Evolutionary conservation across 1,284 basidiomycete species (phyloP), one percentile per base, ranked within the genome.

Genomic region (Calocybe gambosa): DNA sequence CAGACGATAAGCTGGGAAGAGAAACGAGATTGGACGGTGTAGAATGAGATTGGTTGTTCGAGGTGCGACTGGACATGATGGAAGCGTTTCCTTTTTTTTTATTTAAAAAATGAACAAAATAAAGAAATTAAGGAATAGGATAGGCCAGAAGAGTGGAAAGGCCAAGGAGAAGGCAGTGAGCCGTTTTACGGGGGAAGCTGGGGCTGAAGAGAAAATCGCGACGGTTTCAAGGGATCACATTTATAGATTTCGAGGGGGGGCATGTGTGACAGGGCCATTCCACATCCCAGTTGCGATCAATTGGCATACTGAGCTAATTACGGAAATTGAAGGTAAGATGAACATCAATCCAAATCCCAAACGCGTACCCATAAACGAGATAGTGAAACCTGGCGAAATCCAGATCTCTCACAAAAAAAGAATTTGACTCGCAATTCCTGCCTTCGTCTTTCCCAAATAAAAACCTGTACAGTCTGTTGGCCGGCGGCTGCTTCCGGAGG

Each of bases 1-100:
- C 74, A 40, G 70, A 77, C 12, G 85, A 80, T 42, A 88, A 68
- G 55, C 78, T 81, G 13, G 85, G 85, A 55, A 85, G 78, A 7
- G 85, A 70, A 63, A 85, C 70, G 56, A 87, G 75, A 58, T 75
- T 71, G 54, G 53, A 48, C 7, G 42, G 39, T 20, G 29, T 31
- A 5, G 29, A 31, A 5, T 8, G 13, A 12, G 29, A 3, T n/a
- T 31, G 29, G 6, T 50, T 54, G 47, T 56, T 60, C 39, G 57
- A 54, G 52, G 57, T 51, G 50, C 46, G 46, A 41, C 50, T 34
- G 37, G 52, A 54, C 54, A 57, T 55, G 43, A 29, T 42, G 43
- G 25, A 26, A 26, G 25, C 25, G 5, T 26, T 26, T 26, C 5
- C 9, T 26, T 26, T 26, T 26, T 26, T 26, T 5, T 26, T 26